Percentiles rank a stretch among this genome's conserved stretches.
Evolutionary conservation across 2,329 filamentous ascomycete genomes (phyloP).

Genomic region (Chalaropsis thielavioides): DNA sequence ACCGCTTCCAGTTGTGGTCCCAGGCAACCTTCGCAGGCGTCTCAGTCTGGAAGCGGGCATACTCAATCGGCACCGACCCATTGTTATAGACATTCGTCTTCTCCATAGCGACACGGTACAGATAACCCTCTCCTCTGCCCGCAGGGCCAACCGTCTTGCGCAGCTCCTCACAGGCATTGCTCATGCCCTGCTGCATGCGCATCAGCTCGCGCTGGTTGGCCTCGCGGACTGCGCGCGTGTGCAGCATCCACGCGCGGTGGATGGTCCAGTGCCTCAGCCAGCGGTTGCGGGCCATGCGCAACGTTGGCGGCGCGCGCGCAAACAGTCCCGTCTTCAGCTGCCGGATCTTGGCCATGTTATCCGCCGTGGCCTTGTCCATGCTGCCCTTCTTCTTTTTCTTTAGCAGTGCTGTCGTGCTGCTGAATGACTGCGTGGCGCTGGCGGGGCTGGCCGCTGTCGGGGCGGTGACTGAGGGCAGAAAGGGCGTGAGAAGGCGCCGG

Average conservation of each 20-base stretch:
- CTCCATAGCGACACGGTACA: slow-evolving; percentile 80
- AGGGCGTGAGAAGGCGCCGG: slow-evolving; percentile 9
- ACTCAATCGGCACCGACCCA: slow-evolving; percentile 76
- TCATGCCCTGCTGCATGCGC: slow-evolving; percentile 70
- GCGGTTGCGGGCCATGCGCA: slow-evolving; percentile 78
- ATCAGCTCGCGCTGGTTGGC: slow-evolving; percentile 56
- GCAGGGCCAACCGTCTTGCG: slow-evolving; percentile 44
- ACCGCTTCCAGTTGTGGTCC: slow-evolving; percentile 81
- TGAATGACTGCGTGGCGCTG: slow-evolving; percentile 19
- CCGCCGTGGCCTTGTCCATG: slow-evolving; percentile 21
- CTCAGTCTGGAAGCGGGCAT: slow-evolving; percentile 72
- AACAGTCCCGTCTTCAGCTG: slow-evolving; percentile 36
- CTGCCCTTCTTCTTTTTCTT: slow-evolving; percentile 21
- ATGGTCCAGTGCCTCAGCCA: slow-evolving; percentile 96
- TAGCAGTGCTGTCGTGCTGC: slow-evolving; percentile 24
- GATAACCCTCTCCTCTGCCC: slow-evolving; percentile 46
- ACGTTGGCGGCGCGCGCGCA: slow-evolving; percentile 45
- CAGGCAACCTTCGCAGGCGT: slow-evolving; percentile 65
- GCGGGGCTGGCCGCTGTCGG: neutral
- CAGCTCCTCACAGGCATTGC: slow-evolving; percentile 71
- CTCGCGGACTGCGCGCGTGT: slow-evolving; percentile 53
- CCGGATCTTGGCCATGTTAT: slow-evolving; percentile 25
- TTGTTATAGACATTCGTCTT: slow-evolving; percentile 71
- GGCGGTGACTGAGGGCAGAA: neutral
- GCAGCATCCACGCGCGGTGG: slow-evolving; percentile 84